phyloP scores from a whole-genome alignment of 1,284 basidiomycete species.

The Limonomyces culmigenus region DNA sequence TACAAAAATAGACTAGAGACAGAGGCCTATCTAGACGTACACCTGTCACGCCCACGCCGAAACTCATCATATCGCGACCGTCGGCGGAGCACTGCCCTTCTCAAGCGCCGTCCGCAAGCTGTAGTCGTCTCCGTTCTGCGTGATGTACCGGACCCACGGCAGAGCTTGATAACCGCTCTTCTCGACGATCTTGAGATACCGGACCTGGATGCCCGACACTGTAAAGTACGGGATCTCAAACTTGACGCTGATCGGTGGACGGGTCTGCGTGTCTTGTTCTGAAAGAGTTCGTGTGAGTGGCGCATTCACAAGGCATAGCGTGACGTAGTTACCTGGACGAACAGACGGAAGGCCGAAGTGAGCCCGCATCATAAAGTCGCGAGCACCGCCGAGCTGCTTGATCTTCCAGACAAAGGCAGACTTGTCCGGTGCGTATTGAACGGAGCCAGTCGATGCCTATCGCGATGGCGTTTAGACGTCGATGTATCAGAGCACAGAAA shows the following conservation, averaged over 20 bases:
- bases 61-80: slow-evolving; percentile 30
- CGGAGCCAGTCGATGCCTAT: slow-evolving; percentile 79
- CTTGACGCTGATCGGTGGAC: slow-evolving; percentile 89
- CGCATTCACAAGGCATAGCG: neutral
- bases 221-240: slow-evolving; percentile 99
- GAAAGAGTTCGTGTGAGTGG: slow-evolving; percentile 5
- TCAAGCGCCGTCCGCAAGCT: slow-evolving; percentile 65
- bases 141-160: slow-evolving; percentile 87
- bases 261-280: slow-evolving; percentile 78
- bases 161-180: slow-evolving; percentile 94
- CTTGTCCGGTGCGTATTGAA: slow-evolving; percentile 92
- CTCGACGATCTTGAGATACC: slow-evolving; percentile 95
- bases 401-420: slow-evolving; percentile 97
- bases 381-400: slow-evolving; percentile 84
- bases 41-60: neutral
- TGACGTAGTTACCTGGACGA: slow-evolving; percentile 44
- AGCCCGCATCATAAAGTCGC: slow-evolving; percentile 91
- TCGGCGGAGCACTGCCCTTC: slow-evolving; percentile 56
- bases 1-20: neutral
- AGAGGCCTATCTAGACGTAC: neutral
- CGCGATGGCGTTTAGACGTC: no score
- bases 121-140: slow-evolving; percentile 94
- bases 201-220: slow-evolving; percentile 90
- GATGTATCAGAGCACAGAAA: neutral
- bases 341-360: slow-evolving; percentile 92